phyloP scores from a whole-genome alignment of 2,329 filamentous ascomycete species.

The Exophiala sp. region DNA sequence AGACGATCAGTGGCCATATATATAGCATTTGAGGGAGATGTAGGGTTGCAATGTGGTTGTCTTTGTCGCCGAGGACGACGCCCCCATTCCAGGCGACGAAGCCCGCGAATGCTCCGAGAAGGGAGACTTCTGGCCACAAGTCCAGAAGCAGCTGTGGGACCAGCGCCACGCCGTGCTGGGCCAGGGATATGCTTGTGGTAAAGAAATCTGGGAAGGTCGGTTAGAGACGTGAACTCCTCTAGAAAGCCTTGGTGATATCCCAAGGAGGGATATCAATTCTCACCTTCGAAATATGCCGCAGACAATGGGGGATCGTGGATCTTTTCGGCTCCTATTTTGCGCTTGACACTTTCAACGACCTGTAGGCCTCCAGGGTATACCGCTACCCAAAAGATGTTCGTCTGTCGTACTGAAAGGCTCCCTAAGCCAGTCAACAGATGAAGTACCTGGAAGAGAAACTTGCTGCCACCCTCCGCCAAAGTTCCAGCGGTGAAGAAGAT shows the following conservation, averaged over 20 bases:
- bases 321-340: constrained; percentile 32
- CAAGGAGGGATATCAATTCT: constrained; percentile 11
- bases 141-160: constrained; percentile 35
- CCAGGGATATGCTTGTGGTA: constrained; percentile 52
- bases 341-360: constrained; percentile 33
- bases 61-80: constrained; percentile 93
- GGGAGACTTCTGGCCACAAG: constrained; percentile 47
- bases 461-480: constrained; percentile 16
- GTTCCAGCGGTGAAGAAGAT: constrained; percentile 37
- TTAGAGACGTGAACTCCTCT: constrained; percentile 4
- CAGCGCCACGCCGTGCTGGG: constrained; percentile 44
- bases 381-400: constrained; percentile 91
- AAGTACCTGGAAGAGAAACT: constrained; percentile 28
- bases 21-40: constrained; percentile 93
- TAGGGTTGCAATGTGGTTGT: constrained; percentile 83
- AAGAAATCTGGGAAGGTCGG: constrained; percentile 28
- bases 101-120: constrained; percentile 61
- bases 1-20: constrained; percentile 80
- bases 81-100: constrained; percentile 86
- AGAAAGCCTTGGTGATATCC: not conserved
- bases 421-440: constrained; percentile 54
- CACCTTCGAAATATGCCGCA: constrained; percentile 48
- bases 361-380: constrained; percentile 44
- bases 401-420: constrained; percentile 77
- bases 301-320: constrained; percentile 48